Base-by-base conservation (phyloP, 331 rosid species). In the Rhamnella rubrinervis region DNA sequence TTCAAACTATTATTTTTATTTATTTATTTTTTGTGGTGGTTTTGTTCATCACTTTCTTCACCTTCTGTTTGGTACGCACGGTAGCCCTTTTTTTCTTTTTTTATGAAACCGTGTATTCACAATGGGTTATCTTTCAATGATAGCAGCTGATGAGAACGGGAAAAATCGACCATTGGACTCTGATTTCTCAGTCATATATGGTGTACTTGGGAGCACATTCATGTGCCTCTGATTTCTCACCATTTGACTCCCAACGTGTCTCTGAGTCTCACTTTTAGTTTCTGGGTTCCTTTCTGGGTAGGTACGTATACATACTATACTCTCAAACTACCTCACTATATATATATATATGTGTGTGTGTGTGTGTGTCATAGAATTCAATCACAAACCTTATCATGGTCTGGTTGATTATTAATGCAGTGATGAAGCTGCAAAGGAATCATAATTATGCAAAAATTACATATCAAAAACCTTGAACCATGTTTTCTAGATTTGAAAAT, bases 121-220 rank as follows among this genome's bases (percentile, higher is more conserved):
- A 23, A 23, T 23, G 23, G 23, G 23, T 1, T 1, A 23, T 23
- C 23, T 23, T 23, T 23, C 23, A 23, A 23, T 23, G 23, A 23
- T 23, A 23, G 23, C 23, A 23, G 23, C 23, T 23, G 23, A 23
- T 23, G 23, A 23, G 23, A 23, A 23, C 23, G 23, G 23, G 23
- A 23, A 23, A 23, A 23, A 23, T 23, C 23, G 23, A 23, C 23
- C 23, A 23, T 23, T 23, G 0, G 23, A 23, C 23, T 23, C 23
- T 23, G 23, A 23, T 80, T 38, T 52, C 53, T 25, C 55, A 88
- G 98, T 85, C 96, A 15, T 92, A 92, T 78, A 87, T 89, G 4
- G 96, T 92, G 38, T 92, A 92, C 76, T 53, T 92, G 69, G 98
- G 98, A 81, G 75, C 88, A 10, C 98, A 92, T 59, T 81, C 92